These are phyloP conservation scores for Excoecaria cochinchinensis DNA, from an alignment of 345 rosid genomes.

Conservation along the genomic window DNA sequence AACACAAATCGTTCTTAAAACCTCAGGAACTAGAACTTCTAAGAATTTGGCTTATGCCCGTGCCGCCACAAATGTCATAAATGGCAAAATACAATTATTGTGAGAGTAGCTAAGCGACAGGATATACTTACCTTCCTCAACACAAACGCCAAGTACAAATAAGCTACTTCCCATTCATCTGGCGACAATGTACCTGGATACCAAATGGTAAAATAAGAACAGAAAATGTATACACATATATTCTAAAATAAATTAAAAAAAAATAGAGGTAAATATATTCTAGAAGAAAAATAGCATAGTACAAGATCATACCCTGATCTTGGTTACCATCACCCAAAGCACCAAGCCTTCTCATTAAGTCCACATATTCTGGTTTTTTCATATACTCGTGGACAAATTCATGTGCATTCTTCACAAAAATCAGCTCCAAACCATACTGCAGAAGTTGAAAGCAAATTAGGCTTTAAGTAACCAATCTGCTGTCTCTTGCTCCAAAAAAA, in stretches of 20 bases:
- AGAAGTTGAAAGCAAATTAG: background rate
- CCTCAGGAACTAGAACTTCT: background rate
- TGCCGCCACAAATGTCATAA: background rate
- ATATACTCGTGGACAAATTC: slow-evolving; percentile 84
- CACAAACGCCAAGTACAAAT: slow-evolving; percentile 78
- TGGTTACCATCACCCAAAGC: slow-evolving; percentile 95
- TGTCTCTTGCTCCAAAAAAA: background rate
- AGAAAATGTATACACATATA: background rate
- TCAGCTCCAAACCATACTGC: slow-evolving; percentile 87
- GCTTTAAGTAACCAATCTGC: background rate
- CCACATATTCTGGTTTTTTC: slow-evolving; percentile 70
- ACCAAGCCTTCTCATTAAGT: slow-evolving; percentile 89
- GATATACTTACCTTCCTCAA: slow-evolving; percentile 64
- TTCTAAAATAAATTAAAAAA: background rate
- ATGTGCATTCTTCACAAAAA: slow-evolving; percentile 88
- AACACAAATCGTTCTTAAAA: background rate
- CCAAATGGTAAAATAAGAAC: background rate
- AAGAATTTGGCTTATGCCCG: background rate
- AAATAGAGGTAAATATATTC: background rate
- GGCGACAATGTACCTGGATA: slow-evolving; percentile 73
- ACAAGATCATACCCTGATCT: slow-evolving; percentile 64
- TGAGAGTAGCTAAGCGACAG: background rate
- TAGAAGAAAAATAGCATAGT: background rate
- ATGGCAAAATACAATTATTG: background rate
- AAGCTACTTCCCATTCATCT: slow-evolving; percentile 97